Evolutionary conservation across 2,329 filamentous ascomycete species (phyloP).

Genomic region (Neofusicoccum kwambonambiense): DNA sequence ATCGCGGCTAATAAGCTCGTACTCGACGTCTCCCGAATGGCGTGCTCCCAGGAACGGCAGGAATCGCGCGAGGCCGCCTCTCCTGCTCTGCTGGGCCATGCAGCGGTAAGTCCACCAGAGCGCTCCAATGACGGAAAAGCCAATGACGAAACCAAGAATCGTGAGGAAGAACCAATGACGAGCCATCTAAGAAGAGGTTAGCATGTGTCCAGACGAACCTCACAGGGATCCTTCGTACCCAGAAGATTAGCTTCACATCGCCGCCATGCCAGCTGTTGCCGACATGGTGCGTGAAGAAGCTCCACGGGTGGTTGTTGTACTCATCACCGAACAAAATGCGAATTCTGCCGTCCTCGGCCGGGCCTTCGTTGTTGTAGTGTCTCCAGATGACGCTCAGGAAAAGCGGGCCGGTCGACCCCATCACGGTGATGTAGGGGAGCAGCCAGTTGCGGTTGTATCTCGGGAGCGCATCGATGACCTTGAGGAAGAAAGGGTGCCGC

Average conservation of each 20-base stretch:
- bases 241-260: constrained; percentile 65
- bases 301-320: constrained; percentile 67
- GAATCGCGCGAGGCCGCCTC: constrained; percentile 8
- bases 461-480: constrained; percentile 66
- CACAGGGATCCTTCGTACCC: constrained; percentile 42
- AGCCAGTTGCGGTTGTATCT: constrained; percentile 69
- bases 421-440: constrained; percentile 72
- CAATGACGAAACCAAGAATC: constrained; percentile 52
- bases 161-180: constrained; percentile 57
- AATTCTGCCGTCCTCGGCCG: constrained; percentile 53
- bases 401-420: constrained; percentile 74
- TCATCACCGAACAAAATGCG: constrained; percentile 69
- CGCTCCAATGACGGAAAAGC: constrained; percentile 50
- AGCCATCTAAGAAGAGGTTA: constrained; percentile 43
- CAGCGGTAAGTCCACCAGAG: constrained; percentile 54
- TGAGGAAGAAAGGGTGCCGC: constrained; percentile 71
- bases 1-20: constrained; percentile 10
- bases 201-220: not conserved
- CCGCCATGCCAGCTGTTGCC: constrained; percentile 66
- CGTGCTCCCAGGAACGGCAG: not conserved
- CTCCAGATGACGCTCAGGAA: constrained; percentile 76
- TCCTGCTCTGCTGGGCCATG: constrained; percentile 22
- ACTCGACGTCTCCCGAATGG: constrained; percentile 2
- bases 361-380: constrained; percentile 62
- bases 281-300: constrained; percentile 67